phyloP scores from a whole-genome alignment of 2,329 filamentous ascomycete species.

The Arthrobotrys entomopaga region DNA sequence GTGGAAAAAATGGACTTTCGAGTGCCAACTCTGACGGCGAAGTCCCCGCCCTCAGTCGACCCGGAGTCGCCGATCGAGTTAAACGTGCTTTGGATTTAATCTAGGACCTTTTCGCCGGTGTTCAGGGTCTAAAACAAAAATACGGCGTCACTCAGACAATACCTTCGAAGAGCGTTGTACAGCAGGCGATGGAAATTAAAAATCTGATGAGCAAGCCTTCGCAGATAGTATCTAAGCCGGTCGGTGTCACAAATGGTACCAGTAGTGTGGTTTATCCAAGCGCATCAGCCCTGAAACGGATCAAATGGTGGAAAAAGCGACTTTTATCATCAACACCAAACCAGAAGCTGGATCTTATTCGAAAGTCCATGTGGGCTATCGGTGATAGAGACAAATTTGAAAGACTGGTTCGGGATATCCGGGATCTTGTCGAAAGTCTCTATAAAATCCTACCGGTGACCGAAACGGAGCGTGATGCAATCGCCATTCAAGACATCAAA shows the following conservation, averaged over 20 bases:
- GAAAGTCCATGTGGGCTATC: conserved; percentile 16
- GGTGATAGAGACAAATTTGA: conserved; percentile 11
- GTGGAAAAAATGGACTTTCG: not conserved
- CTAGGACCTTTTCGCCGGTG: too few species aligned
- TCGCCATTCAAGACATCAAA: conserved; percentile 16
- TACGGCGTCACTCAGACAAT: too few species aligned
- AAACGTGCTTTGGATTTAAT: too few species aligned
- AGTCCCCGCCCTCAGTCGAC: too few species aligned
- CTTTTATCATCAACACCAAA: not conserved
- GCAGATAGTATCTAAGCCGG: too few species aligned
- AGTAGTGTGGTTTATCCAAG: too few species aligned
- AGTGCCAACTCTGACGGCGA: not conserved
- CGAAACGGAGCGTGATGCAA: conserved; percentile 5
- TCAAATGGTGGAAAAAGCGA: conserved; percentile 13
- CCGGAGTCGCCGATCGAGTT: too few species aligned
- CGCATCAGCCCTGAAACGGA: conserved; percentile 3
- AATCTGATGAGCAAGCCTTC: too few species aligned
- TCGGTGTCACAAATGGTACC: too few species aligned
- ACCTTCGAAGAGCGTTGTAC: too few species aligned
- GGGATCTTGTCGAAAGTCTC: conserved; percentile 7
- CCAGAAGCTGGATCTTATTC: conserved; percentile 2
- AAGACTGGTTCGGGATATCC: conserved; percentile 3
- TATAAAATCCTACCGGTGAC: conserved; percentile 6
- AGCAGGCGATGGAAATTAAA: too few species aligned
- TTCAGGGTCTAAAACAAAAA: too few species aligned